phyloP scores from a whole-genome alignment of 2,329 filamentous ascomycete genomes.

The Colletotrichum coccodes region DNA sequence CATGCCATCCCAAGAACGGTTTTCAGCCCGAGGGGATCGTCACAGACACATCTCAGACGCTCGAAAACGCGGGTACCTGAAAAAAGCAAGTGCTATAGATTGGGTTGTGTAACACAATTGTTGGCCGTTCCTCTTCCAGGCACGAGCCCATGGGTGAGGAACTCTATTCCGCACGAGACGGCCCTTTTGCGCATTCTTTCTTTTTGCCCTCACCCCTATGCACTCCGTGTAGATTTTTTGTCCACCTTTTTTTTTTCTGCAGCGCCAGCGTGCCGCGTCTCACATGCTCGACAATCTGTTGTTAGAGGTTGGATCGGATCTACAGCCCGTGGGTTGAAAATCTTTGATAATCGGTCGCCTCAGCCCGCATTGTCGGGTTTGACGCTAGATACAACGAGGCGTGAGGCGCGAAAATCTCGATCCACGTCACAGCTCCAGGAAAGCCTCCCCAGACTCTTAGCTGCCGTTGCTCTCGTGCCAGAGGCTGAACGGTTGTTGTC shows the following conservation, averaged over 20 bases:
- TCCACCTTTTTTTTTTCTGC: not conserved
- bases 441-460: not conserved
- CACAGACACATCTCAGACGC: conserved; percentile 27
- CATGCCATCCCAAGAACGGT: conserved; percentile 17
- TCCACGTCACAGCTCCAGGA: not conserved
- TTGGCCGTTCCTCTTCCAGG: not conserved
- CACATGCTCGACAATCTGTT: conserved; percentile 19
- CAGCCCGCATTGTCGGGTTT: conserved; percentile 3
- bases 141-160: not conserved
- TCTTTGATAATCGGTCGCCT: conserved; percentile 10
- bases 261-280: conserved; percentile 18
- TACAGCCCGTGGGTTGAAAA: conserved; percentile 3
- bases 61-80: conserved; percentile 25
- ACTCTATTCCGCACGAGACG: not conserved
- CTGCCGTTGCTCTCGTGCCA: conserved; percentile 27
- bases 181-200: not conserved
- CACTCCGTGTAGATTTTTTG: not conserved
- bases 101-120: not conserved
- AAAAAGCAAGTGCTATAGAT: conserved; percentile 19
- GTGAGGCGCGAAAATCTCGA: conserved; percentile 8
- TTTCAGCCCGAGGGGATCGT: conserved; percentile 17
- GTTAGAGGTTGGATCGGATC: conserved; percentile 18
- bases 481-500: not conserved
- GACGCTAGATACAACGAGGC: conserved; percentile 28
- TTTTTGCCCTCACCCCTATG: not conserved